phyloP scores from a whole-genome alignment of 495 filamentous ascomycete species.

The Pseudevernia furfuracea region DNA sequence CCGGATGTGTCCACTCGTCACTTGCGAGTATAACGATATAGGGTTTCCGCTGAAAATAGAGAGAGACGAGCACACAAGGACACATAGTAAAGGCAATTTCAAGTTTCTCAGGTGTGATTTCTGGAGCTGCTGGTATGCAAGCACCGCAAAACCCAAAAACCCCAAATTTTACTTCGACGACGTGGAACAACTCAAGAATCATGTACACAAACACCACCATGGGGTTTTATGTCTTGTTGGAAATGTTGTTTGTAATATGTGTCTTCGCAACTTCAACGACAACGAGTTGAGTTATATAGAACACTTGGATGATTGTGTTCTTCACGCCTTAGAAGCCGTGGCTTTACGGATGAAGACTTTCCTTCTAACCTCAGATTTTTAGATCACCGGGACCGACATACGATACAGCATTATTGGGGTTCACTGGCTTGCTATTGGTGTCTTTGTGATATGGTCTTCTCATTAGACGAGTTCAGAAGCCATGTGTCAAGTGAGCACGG shows the following conservation, averaged over 20 bases:
- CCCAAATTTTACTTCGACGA: not conserved
- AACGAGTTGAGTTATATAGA: not conserved
- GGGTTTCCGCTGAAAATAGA: not conserved
- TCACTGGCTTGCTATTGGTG: not conserved
- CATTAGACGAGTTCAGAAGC: no score
- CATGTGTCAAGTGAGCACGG: no score
- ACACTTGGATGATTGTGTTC: not conserved
- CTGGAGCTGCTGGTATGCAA: no score
- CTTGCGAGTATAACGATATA: not conserved
- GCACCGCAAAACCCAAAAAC: no score
- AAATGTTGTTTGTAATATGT: no score
- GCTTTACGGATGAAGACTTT: not conserved
- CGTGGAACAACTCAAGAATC: not conserved
- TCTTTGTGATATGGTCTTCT: no score
- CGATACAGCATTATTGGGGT: not conserved
- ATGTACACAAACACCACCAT: no score
- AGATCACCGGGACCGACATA: no score
- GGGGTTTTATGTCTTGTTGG: no score
- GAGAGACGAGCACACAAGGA: not conserved
- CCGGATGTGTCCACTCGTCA: not conserved
- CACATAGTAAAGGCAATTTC: not conserved
- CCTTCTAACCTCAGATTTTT: not conserved
- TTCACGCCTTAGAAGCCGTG: not conserved
- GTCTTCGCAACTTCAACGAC: not conserved
- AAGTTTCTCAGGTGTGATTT: no score